Base-by-base conservation (phyloP, 164 flowering plant species). In the Saururus chinensis region DNA sequence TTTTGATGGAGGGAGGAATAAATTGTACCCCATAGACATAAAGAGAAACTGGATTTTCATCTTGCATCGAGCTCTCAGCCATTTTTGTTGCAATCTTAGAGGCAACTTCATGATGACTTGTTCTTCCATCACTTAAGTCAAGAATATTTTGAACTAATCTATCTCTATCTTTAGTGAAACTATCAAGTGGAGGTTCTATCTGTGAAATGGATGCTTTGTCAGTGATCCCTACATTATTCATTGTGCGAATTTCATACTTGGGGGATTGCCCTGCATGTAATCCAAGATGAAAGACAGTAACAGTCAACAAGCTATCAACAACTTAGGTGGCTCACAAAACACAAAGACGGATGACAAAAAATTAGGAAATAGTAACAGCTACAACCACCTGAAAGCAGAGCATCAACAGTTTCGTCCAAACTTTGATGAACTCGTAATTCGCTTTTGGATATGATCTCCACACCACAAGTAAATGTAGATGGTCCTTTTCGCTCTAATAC, bases 401-500 rank as follows among this genome's bases (percentile, higher is more conserved):
- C 85, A 80, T 92, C 98, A 52, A 92, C 98, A 30, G 98, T 89
- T 64, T 83, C 88, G 67, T 87, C 96, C 61, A 92, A 74, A 73
- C 82, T 83, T 64, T 74, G 77, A 74, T 92, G 92, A 74, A 92
- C 83, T 51, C 85, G 81, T 69, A 92, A 67, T 76, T 84, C 93
- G 37, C 77, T 64, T 75, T 86, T 92, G 52, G 98, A 86, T 65
- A 89, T 74, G 26, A 92, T 84, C 74, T 92, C 98, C 61, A 88
- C 98, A 21, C 75, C 96, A 69, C 87, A 79, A 55, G 72, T 75
- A 79, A 92, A 92, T 21, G 93, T 84, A 60, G 98, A 75, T 37
- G 96, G 98, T 22, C 98, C 98, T 81, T 81, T 84, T 71, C 96
- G 83, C 78, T 92, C 96, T 63, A 81, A 72, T 37, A 88, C 86